These are phyloP conservation scores for Colletotrichum sp. DNA, from an alignment of 2,329 filamentous ascomycete species.

Conservation along the genomic window DNA sequence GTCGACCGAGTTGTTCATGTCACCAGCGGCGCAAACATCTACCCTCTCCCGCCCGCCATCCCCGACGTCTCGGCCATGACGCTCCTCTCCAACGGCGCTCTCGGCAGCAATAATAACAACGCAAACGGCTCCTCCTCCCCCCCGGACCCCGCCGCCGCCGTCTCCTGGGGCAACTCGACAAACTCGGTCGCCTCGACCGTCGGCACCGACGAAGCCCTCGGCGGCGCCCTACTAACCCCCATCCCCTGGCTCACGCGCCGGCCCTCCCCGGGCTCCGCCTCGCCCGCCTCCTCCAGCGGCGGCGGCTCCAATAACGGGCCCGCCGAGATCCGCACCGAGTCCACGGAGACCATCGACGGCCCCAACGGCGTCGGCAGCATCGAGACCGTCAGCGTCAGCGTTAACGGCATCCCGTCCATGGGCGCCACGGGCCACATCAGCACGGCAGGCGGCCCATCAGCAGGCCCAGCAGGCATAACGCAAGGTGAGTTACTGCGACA, in stretches of 20 bases:
- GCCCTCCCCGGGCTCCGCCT: slow-evolving; percentile 24
- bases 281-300: slow-evolving; percentile 7
- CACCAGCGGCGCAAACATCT: slow-evolving; percentile 79
- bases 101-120: slow-evolving; percentile 40
- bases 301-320: slow-evolving; percentile 15
- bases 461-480: slow-evolving; percentile 63
- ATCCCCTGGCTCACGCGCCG: slow-evolving; percentile 81
- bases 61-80: slow-evolving; percentile 62
- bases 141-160: slow-evolving; percentile 38
- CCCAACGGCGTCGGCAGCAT: slow-evolving; percentile 80
- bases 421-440: slow-evolving; percentile 33
- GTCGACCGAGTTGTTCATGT: slow-evolving; percentile 91
- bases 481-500: slow-evolving; percentile 87
- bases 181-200: slow-evolving; percentile 49
- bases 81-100: slow-evolving; percentile 63
- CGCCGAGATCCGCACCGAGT: slow-evolving; percentile 71
- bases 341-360: slow-evolving; percentile 80
- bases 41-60: slow-evolving; percentile 78
- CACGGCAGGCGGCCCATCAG: slow-evolving; percentile 22
- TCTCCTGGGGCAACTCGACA: slow-evolving; percentile 54
- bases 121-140: not conserved
- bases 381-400: slow-evolving; percentile 79
- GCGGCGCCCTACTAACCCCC: slow-evolving; percentile 89
- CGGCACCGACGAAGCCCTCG: slow-evolving; percentile 87
- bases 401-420: slow-evolving; percentile 71